Percentiles rank a stretch among this genome's conserved stretches.
Evolutionary conservation across 768 basidiomycete genomes (phyloP).

Genomic region (Podaxis sp.): DNA sequence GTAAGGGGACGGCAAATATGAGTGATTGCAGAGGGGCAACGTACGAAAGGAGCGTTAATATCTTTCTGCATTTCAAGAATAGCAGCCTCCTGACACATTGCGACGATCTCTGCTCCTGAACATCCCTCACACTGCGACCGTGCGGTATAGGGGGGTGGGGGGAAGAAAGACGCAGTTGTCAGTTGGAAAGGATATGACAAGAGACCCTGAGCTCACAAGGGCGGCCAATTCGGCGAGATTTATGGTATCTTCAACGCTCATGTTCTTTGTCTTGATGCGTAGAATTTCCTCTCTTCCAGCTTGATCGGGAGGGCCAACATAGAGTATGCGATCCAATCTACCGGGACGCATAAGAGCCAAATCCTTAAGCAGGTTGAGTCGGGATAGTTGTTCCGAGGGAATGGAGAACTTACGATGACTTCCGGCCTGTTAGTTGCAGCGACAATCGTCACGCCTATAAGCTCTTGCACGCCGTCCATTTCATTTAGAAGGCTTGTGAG

Average conservation of each 20-base stretch:
- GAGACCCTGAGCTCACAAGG: slow-evolving; percentile 43
- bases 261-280: slow-evolving; percentile 65
- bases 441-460: slow-evolving; percentile 90
- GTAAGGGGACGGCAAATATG: not conserved
- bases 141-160: not conserved
- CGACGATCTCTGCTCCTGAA: slow-evolving; percentile 91
- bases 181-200: not conserved
- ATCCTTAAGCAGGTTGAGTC: slow-evolving; percentile 51
- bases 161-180: not conserved
- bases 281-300: slow-evolving; percentile 82
- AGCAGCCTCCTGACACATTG: slow-evolving; percentile 95
- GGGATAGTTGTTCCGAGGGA: not conserved
- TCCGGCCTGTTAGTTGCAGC: slow-evolving; percentile 97
- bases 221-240: slow-evolving; percentile 63
- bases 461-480: slow-evolving; percentile 97
- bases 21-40: slow-evolving; percentile 21
- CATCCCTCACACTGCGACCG: slow-evolving; percentile 79
- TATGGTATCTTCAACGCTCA: slow-evolving; percentile 74
- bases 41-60: slow-evolving; percentile 70
- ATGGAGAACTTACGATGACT: slow-evolving; percentile 49
- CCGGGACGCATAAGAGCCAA: slow-evolving; percentile 94
- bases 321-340: slow-evolving; percentile 88
- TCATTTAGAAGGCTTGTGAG: slow-evolving; percentile 92
- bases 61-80: slow-evolving; percentile 86
- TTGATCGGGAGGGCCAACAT: slow-evolving; percentile 88